A percentile compares a stretch with the other conserved stretches of the same genome.
These are phyloP conservation scores for Chlorella variabilis DNA, from an alignment of 163 green algal species.

Conservation along the genomic window DNA sequence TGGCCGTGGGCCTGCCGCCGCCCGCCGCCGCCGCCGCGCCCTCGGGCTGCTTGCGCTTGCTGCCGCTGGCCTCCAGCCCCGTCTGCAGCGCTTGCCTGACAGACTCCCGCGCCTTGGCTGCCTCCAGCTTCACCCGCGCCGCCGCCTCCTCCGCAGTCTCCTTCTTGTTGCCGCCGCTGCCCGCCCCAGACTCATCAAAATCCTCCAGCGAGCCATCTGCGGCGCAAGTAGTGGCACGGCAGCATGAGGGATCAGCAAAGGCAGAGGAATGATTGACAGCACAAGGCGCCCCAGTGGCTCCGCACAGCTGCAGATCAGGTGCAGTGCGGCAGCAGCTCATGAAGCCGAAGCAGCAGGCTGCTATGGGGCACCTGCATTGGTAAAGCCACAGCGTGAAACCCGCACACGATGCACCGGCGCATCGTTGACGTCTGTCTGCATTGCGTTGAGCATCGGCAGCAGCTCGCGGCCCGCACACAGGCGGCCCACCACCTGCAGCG, in stretches of 20 bases:
- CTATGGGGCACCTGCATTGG: conserved; percentile 19
- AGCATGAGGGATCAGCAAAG: neutral
- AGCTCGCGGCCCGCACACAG: conserved; percentile 15
- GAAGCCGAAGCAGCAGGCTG: too few species aligned
- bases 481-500: conserved; percentile 33
- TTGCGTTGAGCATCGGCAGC: conserved; percentile 27
- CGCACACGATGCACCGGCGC: conserved; percentile 14
- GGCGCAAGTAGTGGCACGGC: too few species aligned
- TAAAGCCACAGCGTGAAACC: conserved; percentile 36
- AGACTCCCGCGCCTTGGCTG: conserved; percentile 11
- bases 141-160: conserved; percentile 35
- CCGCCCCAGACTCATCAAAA: conserved; percentile 34
- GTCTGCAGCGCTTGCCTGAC: conserved; percentile 28
- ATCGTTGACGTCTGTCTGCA: conserved; percentile 20
- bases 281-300: too few species aligned
- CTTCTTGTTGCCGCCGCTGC: conserved; percentile 17
- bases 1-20: neutral
- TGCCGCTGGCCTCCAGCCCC: conserved; percentile 31
- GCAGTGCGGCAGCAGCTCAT: too few species aligned
- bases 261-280: neutral
- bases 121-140: conserved; percentile 23
- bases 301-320: neutral
- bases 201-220: conserved; percentile 31
- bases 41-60: conserved; percentile 39
- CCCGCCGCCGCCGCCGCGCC: conserved; percentile 6